Evolutionary conservation across 2,329 filamentous ascomycete genomes (phyloP).

Genomic region (Microdochium paspali): DNA sequence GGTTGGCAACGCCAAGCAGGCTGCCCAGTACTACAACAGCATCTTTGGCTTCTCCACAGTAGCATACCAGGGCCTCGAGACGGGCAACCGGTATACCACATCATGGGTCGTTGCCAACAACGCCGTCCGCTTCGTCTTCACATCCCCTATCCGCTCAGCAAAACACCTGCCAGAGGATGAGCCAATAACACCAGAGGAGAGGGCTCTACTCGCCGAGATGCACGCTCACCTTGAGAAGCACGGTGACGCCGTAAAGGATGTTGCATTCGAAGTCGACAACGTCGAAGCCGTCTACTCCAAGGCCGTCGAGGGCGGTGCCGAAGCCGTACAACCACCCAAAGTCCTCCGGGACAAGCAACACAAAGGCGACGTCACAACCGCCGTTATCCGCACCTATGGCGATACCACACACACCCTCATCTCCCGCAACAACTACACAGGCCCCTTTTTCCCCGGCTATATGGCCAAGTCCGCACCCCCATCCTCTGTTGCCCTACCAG

Average conservation of each 20-base stretch:
- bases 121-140: slow-evolving; percentile 72
- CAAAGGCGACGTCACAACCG: slow-evolving; percentile 57
- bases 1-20: slow-evolving; percentile 94
- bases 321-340: slow-evolving; percentile 52
- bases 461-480: slow-evolving; percentile 37
- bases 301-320: slow-evolving; percentile 57
- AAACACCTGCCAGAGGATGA: slow-evolving; percentile 46
- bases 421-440: slow-evolving; percentile 59
- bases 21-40: slow-evolving; percentile 77
- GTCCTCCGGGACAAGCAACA: slow-evolving; percentile 44
- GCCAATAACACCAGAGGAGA: slow-evolving; percentile 53
- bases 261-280: slow-evolving; percentile 89
- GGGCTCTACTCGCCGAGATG: slow-evolving; percentile 59
- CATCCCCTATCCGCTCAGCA: slow-evolving; percentile 64
- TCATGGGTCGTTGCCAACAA: slow-evolving; percentile 78
- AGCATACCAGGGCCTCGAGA: slow-evolving; percentile 83
- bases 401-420: slow-evolving; percentile 93
- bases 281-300: slow-evolving; percentile 70
- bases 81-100: slow-evolving; percentile 69
- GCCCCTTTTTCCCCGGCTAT: slow-evolving; percentile 78
- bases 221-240: slow-evolving; percentile 77
- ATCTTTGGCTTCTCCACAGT: slow-evolving; percentile 79
- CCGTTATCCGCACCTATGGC: slow-evolving; percentile 84
- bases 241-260: slow-evolving; percentile 90
- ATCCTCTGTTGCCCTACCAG: slow-evolving; percentile 40